Evolutionary conservation across 257 asterid genomes (phyloP), one percentile per base, ranked within the genome.

Genomic region (Penstemon newberryi): DNA sequence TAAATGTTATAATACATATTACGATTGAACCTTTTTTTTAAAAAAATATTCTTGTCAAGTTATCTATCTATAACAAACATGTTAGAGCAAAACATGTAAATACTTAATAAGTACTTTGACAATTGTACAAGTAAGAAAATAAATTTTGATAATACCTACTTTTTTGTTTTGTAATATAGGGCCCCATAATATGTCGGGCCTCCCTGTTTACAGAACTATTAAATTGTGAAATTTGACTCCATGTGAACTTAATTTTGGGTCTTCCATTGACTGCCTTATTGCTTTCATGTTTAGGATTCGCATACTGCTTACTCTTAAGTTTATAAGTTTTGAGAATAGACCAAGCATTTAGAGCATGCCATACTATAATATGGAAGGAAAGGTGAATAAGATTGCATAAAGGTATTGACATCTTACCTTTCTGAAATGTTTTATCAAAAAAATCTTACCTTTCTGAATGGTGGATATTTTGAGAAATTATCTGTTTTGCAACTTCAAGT

Each of bases 401-500:
- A 72, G 56, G 61, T 4, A n/a, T 47, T 18, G 38, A 13, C 8
- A 19, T 7, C 15, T 66, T 15, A 12, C 47, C 8, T 61, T 50
- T 45, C 49, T 50, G 8, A 10, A 18, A 13, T 25, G 38, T 19
- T 9, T 52, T 58, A 43, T 60, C 33, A 25, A 25, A 25, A 25
- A 25, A 25, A 19, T 7, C 15, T 66, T 15, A 12, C 47, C 8
- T 61, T 50, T 45, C 49, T 50, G 8, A 10, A 18, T 25, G 38
- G 12, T 9, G 54, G 49, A 43, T 60, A 12, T 43, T 36, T 50
- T 8, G 47, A 6, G 56, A 9, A 61, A 13, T 56, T 52, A 46
- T 61, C 38, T 51, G 19, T 70, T 43, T 51, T 63, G 64, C 67
- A 18, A 18, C 9, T 52, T 70, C 18, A 33, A 51, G 71, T 44